Conservation (phyloP, 768 basidiomycete species). For the Paxillus rubicundulus region DNA sequence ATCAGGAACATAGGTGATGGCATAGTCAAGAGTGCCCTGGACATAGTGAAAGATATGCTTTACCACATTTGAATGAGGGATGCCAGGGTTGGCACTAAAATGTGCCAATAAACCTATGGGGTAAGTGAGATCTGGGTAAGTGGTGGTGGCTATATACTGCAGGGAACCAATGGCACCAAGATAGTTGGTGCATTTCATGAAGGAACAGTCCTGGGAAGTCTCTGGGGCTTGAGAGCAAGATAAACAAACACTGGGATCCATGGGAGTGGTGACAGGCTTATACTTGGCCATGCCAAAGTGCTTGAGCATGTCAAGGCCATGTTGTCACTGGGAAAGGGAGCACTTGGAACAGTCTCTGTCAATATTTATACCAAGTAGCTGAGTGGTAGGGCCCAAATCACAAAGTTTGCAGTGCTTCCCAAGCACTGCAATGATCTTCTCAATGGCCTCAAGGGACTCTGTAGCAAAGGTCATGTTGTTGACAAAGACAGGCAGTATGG, state of each 20-base stretch:
- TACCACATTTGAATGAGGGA: conserved; percentile 21
- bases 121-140: conserved; percentile 24
- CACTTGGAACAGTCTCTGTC: conserved; percentile 4
- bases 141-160: conserved; percentile 10
- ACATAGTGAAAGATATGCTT: conserved; percentile 16
- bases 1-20: too few relatives aligned
- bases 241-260: conserved; percentile 9
- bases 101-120: conserved; percentile 18
- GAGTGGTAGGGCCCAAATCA: conserved; percentile 17
- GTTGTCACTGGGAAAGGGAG: conserved; percentile 17
- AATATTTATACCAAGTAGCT: too few relatives aligned
- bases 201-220: conserved; percentile 1
- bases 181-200: conserved; percentile 15
- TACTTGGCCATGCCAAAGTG: conserved; percentile 22
- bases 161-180: conserved; percentile 6
- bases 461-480: conserved; percentile 33
- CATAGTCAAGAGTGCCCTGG: conserved; percentile 12
- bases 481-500: conserved; percentile 32
- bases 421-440: not conserved
- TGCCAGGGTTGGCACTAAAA: conserved; percentile 24
- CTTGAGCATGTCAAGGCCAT: conserved; percentile 18
- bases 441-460: conserved; percentile 4
- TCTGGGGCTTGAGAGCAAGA: not conserved
- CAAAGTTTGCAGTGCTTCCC: conserved; percentile 2
- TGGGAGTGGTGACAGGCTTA: conserved; percentile 19